Percentiles rank a stretch among this genome's conserved stretches.
Conservation (phyloP, 306 rosid species). For the Prunus mume region DNA sequence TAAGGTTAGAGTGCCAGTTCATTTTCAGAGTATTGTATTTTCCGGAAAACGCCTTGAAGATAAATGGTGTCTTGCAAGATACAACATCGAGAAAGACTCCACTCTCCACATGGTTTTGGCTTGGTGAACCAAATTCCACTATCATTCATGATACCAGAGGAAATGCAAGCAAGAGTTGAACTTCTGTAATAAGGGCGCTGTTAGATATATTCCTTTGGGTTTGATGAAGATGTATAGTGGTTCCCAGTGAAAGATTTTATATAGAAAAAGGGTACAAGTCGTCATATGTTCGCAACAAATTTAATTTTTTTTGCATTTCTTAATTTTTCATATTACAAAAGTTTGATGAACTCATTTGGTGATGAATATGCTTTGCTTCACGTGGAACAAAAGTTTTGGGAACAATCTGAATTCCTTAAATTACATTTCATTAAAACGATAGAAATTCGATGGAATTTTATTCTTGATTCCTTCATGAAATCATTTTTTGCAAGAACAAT, state of each 20-base stretch:
- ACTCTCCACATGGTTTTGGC: conserved; percentile 28
- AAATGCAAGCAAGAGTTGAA: not conserved
- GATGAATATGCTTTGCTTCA: not conserved
- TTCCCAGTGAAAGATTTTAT: not conserved
- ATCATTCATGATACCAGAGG: not conserved
- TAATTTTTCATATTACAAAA: not conserved
- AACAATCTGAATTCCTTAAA: not conserved
- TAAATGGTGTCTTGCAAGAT: not conserved
- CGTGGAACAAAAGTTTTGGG: not conserved
- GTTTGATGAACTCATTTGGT: not conserved
- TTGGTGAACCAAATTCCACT: not conserved
- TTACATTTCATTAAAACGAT: not conserved
- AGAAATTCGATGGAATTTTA: not conserved
- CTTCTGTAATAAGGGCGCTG: not conserved
- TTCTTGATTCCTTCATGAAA: not conserved
- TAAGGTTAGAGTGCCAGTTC: conserved; percentile 4
- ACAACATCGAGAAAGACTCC: conserved; percentile 26
- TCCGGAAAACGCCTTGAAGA: conserved; percentile 16
- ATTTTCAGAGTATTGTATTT: conserved; percentile 8
- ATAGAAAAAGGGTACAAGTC: not conserved
- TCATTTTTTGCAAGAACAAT: not conserved
- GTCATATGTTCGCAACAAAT: not conserved
- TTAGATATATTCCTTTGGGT: not conserved
- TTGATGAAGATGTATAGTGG: not conserved
- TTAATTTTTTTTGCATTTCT: not conserved